Evolutionary conservation across 2,329 filamentous ascomycete species (phyloP), one percentile per base, ranked within the genome.

Genomic region (Claviceps spartinae): DNA sequence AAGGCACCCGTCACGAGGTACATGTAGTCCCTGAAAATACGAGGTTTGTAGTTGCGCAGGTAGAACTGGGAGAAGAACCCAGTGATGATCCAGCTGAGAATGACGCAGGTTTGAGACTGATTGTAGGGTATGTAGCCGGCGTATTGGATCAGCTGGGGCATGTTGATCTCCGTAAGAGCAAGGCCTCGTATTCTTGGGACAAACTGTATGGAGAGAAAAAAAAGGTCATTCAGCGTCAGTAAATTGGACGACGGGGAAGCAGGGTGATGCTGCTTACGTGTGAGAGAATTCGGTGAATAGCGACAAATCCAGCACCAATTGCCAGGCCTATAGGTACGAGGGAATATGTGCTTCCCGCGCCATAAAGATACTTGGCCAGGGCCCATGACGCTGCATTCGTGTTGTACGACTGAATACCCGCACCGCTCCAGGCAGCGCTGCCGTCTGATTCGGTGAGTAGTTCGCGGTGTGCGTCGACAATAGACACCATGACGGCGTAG

Each of bases 1-100:
- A 74, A 73, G 0, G 74, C 75, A n/a, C 70, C 75, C 0, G 73
- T 72, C 1, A 78, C 61, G 7, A 79, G 60, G 60, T 78, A 79
- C 18, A 69, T 72, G 58, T 77, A 78, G 54, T 79, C 71, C 59
- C 67, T 73, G 66, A 77, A 79, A 48, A 77, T 65, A 5, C 69
- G 65, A 2, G 75, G 76, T 7, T 62, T 62, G 63, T 76, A 73
- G 66, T 76, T 76, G 52, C 75, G 71, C 18, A 78, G 69, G 51
- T 72, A 78, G 56, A 67, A 74, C 61, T 78, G 76, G 8, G 68
- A 63, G 56, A 69, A 76, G 60, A 78, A 72, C 1, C 73, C 75
- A 2, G 65, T 55, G 24, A 68, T 30, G n/a, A 71, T 3, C 59
- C 70, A 68, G 58, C 70, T 76, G 52, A 75, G 61, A 48, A 79